Percentiles rank a stretch among this genome's conserved stretches.
These are phyloP conservation scores for Rhynchospora pubera DNA, from an alignment of 176 grass and related monocot genomes.

Conservation along the genomic window DNA sequence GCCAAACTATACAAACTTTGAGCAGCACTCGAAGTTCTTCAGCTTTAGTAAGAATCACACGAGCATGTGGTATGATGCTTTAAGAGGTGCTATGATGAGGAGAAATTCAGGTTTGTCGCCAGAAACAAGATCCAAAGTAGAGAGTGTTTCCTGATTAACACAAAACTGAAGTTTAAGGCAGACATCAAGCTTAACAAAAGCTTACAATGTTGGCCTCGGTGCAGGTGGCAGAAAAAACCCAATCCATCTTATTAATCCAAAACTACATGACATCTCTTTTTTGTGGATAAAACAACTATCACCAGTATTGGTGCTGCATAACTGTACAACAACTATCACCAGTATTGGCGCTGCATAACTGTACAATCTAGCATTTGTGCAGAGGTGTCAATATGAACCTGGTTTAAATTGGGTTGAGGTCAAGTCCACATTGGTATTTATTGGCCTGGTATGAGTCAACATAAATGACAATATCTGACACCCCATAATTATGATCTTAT, in stretches of 20 bases:
- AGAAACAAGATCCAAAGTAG: slow-evolving; percentile 70
- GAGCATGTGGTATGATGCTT: slow-evolving; percentile 65
- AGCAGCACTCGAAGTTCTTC: slow-evolving; percentile 41
- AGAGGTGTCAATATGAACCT: neutral
- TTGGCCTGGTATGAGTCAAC: neutral
- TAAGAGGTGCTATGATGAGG: slow-evolving; percentile 60
- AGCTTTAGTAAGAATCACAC: slow-evolving; percentile 35
- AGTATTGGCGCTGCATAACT: neutral
- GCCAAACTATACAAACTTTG: slow-evolving; percentile 81
- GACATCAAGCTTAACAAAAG: neutral
- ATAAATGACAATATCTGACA: neutral
- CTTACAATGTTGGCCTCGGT: neutral
- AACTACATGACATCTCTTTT: neutral
- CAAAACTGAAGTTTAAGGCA: neutral
- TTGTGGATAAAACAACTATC: neutral
- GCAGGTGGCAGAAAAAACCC: neutral
- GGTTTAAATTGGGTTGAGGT: neutral
- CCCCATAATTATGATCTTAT: neutral
- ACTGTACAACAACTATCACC: too few species aligned
- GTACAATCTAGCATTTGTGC: neutral
- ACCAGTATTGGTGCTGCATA: neutral
- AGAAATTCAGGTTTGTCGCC: slow-evolving; percentile 66
- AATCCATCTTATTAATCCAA: neutral
- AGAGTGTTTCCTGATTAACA: slow-evolving; percentile 40
- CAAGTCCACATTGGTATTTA: neutral